These are phyloP conservation scores for Candida takata DNA, from an alignment of 805 yeast genomes.

Conservation along the genomic window DNA sequence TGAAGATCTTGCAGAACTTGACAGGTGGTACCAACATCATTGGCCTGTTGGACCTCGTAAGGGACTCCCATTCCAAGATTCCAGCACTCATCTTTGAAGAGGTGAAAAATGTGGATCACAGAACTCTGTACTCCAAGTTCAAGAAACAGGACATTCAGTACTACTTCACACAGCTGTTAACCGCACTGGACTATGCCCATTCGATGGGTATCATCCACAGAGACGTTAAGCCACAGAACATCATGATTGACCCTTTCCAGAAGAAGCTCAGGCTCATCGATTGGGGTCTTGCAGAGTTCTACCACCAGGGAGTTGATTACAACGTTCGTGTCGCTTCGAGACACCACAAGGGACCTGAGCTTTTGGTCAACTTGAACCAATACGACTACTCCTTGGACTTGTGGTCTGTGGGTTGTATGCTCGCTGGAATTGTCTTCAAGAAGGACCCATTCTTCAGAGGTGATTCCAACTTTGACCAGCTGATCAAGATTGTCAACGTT, in stretches of 20 bases:
- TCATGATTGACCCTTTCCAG: slow-evolving; percentile 82
- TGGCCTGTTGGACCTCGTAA: slow-evolving; percentile 69
- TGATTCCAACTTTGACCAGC: slow-evolving; percentile 82
- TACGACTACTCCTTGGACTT: slow-evolving; percentile 89
- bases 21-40: slow-evolving; percentile 81
- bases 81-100: slow-evolving; percentile 86
- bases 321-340: slow-evolving; percentile 92
- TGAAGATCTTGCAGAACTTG: slow-evolving; percentile 77
- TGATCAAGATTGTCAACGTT: slow-evolving; percentile 82
- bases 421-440: slow-evolving; percentile 84
- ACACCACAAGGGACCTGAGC: slow-evolving; percentile 90
- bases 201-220: slow-evolving; percentile 95
- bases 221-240: slow-evolving; percentile 93
- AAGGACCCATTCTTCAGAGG: slow-evolving; percentile 93
- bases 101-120: slow-evolving; percentile 76
- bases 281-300: slow-evolving; percentile 95
- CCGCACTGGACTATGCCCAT: slow-evolving; percentile 84
- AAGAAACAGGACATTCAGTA: slow-evolving; percentile 69
- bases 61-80: slow-evolving; percentile 72
- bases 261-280: slow-evolving; percentile 75
- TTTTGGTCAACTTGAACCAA: slow-evolving; percentile 75
- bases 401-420: slow-evolving; percentile 92
- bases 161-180: slow-evolving; percentile 74
- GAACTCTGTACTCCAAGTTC: slow-evolving; percentile 74
- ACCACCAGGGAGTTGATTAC: slow-evolving; percentile 82